A percentile compares a stretch with the other conserved stretches of the same genome.
These are phyloP conservation scores for Calonectria ilicicola DNA, from an alignment of 2,329 filamentous ascomycete species.

Conservation along the genomic window DNA sequence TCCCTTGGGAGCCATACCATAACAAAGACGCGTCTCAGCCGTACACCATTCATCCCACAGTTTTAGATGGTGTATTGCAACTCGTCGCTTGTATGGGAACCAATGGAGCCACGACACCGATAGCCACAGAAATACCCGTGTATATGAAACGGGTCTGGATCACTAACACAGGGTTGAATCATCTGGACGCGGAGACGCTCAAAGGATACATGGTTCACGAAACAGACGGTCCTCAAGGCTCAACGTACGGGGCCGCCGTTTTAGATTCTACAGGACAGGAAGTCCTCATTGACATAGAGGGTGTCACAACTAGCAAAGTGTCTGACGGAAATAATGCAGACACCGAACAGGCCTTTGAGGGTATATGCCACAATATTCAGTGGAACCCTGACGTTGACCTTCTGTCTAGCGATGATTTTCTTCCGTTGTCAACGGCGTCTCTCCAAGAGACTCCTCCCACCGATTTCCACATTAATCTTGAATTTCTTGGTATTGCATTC, in stretches of 20 bases:
- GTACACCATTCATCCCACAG: conserved; percentile 4
- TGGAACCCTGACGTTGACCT: neutral
- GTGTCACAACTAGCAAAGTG: neutral
- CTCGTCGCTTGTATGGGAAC: neutral
- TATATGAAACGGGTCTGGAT: neutral
- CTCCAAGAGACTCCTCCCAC: neutral
- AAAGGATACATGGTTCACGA: neutral
- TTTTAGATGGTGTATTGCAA: neutral
- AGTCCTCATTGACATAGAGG: neutral
- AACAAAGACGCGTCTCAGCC: neutral
- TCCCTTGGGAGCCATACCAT: neutral
- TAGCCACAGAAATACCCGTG: neutral
- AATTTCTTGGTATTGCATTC: neutral
- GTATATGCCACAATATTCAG: neutral
- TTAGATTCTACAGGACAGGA: neutral
- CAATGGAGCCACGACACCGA: neutral
- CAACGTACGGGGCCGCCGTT: neutral
- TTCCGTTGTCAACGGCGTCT: too few relatives aligned
- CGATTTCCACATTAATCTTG: neutral
- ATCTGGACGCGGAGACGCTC: neutral
- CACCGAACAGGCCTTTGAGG: neutral
- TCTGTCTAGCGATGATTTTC: neutral
- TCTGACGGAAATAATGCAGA: neutral
- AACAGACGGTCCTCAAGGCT: neutral
- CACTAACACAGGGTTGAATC: neutral